phyloP scores from a whole-genome alignment of 495 filamentous ascomycete genomes.

The Aspergillus egyptiacus region DNA sequence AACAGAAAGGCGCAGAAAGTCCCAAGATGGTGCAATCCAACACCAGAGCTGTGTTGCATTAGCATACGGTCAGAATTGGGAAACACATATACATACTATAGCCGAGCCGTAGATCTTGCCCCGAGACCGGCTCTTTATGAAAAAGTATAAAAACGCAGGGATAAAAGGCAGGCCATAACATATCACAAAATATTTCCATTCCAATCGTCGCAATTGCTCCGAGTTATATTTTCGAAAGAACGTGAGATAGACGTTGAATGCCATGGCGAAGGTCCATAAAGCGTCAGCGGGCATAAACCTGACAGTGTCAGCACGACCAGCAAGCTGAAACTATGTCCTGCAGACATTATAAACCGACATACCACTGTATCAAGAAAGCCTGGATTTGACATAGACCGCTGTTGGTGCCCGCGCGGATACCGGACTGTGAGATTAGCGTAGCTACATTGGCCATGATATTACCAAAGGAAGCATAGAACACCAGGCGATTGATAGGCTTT shows the following conservation, averaged over 20 bases:
- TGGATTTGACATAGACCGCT: conserved; percentile 68
- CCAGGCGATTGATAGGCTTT: conserved; percentile 83
- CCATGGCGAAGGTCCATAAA: conserved; percentile 79
- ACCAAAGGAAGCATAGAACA: conserved; percentile 81
- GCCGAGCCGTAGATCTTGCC: conserved; percentile 70
- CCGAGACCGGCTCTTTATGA: conserved; percentile 44
- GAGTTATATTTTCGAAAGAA: conserved; percentile 75
- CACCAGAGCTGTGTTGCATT: conserved; percentile 60
- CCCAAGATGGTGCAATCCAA: conserved; percentile 66
- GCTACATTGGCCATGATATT: conserved; percentile 78
- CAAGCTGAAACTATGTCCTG: conserved; percentile 6
- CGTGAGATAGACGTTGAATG: conserved; percentile 79
- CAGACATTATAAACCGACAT: conserved; percentile 1
- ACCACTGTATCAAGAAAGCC: conserved; percentile 72
- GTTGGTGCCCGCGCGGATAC: conserved; percentile 34
- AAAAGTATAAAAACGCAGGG: conserved; percentile 62
- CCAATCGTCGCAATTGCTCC: conserved; percentile 58
- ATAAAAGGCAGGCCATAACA: conserved; percentile 77
- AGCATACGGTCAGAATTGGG: not conserved
- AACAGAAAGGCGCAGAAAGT: conserved; percentile 64
- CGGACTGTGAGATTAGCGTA: conserved; percentile 64
- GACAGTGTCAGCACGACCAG: not conserved
- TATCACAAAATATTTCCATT: conserved; percentile 62
- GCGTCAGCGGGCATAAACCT: conserved; percentile 77
- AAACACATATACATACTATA: conserved; percentile 34